Evolutionary conservation across 208 protist species (phyloP).

Genomic region (Lotmaria passim): DNA sequence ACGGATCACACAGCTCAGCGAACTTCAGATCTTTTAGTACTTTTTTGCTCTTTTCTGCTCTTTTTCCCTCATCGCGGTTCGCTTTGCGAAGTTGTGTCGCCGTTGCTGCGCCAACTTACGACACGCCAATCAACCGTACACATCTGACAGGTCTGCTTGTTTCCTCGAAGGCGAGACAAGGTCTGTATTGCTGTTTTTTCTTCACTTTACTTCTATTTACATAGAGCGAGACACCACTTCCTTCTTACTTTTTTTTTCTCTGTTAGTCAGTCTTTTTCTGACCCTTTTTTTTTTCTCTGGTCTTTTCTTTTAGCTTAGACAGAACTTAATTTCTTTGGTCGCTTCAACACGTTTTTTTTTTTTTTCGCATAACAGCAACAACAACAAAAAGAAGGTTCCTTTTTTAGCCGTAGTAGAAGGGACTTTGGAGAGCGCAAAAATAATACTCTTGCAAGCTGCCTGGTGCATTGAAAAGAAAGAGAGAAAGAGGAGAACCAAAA

Average conservation of each 20-base stretch:
- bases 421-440: too few species aligned
- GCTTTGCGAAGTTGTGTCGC: not conserved
- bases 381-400: not conserved
- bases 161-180: too few species aligned
- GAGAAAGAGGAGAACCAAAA: not conserved
- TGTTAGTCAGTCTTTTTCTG: slow-evolving; percentile 2
- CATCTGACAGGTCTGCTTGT: too few species aligned
- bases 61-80: not conserved
- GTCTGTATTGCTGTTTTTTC: too few species aligned
- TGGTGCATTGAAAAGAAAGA: too few species aligned
- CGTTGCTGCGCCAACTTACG: too few species aligned
- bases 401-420: not conserved
- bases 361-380: not conserved
- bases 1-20: too few species aligned
- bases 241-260: slow-evolving; percentile 17
- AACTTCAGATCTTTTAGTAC: not conserved
- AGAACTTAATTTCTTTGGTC: not conserved
- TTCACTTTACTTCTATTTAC: too few species aligned
- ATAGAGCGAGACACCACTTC: not conserved
- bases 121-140: too few species aligned
- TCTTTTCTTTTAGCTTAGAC: not conserved
- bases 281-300: not conserved
- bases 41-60: not conserved
- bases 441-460: too few species aligned
- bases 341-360: not conserved